These are phyloP conservation scores for Cunninghamia lanceolata DNA, from an alignment of 75 land plant genomes.

Conservation along the genomic window DNA sequence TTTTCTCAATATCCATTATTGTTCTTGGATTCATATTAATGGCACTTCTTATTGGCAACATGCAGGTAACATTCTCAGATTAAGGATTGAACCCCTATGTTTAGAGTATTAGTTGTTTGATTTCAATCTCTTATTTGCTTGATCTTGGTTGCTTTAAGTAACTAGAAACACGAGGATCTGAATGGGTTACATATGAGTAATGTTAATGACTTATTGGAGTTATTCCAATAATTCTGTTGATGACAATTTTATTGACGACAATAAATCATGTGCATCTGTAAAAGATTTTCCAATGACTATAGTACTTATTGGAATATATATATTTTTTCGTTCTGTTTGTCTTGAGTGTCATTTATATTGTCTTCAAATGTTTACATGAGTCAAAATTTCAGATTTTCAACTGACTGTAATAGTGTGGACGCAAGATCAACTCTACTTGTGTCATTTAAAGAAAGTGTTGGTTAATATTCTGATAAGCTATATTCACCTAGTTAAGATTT, in stretches of 20 bases:
- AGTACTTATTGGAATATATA: no score
- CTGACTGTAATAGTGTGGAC: no score
- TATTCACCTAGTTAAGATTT: no score
- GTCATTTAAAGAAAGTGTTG: not conserved
- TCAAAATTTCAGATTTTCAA: no score
- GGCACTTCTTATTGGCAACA: slow-evolving; percentile 72
- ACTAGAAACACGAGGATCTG: not conserved
- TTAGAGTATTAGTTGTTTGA: no score
- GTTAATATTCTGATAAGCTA: no score
- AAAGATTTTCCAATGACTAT: not conserved
- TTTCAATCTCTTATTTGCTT: not conserved
- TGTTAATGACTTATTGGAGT: not conserved
- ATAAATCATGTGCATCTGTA: not conserved
- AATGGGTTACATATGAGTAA: not conserved
- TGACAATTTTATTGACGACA: not conserved
- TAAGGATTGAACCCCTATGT: not conserved
- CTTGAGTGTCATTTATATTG: not conserved
- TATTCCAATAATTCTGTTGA: not conserved
- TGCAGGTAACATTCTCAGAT: slow-evolving; percentile 57
- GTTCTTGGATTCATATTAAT: slow-evolving; percentile 68
- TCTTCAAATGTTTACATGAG: no score
- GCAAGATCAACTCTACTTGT: not conserved
- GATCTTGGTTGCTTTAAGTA: not conserved
- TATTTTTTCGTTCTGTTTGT: not conserved
- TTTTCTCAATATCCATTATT: slow-evolving; percentile 61